Evolutionary conservation across 176 grass and related monocot species (phyloP).

Genomic region (Metroxylon sagu): DNA sequence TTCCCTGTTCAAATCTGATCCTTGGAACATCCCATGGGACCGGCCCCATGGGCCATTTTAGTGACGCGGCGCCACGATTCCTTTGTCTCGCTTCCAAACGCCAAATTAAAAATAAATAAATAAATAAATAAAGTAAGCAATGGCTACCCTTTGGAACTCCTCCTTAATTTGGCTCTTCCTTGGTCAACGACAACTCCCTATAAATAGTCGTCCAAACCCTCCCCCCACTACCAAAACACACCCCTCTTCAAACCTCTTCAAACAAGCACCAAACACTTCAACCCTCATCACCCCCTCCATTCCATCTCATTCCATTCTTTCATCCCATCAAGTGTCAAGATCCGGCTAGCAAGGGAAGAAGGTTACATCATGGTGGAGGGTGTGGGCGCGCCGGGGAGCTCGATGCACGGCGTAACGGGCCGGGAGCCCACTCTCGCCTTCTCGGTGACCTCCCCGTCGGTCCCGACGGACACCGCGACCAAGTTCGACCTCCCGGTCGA

Average conservation of each 20-base stretch:
- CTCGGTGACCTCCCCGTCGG: slow-evolving; percentile 14
- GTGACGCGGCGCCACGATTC: slow-evolving; percentile 56
- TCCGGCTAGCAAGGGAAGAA: background rate
- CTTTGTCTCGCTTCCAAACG: background rate
- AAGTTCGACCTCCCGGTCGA: slow-evolving; percentile 69
- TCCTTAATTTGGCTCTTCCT: too few relatives aligned
- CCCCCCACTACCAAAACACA: too few relatives aligned
- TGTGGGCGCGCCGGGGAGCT: slow-evolving; percentile 43
- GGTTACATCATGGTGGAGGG: background rate
- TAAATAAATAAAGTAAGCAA: too few relatives aligned
- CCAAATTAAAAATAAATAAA: background rate
- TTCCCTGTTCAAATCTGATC: slow-evolving; percentile 20
- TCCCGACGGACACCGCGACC: background rate
- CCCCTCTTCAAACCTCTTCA: too few relatives aligned
- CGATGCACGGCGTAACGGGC: slow-evolving; percentile 55
- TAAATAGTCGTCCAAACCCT: background rate
- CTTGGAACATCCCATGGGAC: slow-evolving; percentile 38
- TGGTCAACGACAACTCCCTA: background rate
- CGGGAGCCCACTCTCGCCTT: slow-evolving; percentile 45
- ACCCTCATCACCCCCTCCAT: background rate
- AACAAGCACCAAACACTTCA: background rate
- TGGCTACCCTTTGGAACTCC: too few relatives aligned
- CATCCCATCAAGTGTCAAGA: background rate
- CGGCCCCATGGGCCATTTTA: background rate
- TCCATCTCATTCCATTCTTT: background rate